phyloP scores from a whole-genome alignment of 1,284 basidiomycete species.

The Tilletia setariae region DNA sequence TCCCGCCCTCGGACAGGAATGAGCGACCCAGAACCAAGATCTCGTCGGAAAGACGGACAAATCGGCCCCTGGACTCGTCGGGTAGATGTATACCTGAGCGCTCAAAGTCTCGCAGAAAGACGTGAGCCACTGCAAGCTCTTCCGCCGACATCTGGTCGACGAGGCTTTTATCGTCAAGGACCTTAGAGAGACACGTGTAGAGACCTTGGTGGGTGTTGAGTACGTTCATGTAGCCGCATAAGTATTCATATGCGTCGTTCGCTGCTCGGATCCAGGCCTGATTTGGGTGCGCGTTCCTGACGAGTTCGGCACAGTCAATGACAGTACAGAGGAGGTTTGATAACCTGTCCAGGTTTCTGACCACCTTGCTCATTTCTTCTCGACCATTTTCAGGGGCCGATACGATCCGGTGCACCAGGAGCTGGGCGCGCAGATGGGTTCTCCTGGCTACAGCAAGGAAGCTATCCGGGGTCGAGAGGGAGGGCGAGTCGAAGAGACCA shows the following conservation, averaged over 20 bases:
- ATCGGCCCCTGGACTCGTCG: constrained; percentile 69
- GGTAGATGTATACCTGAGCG: constrained; percentile 92
- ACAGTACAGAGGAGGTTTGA: constrained; percentile 93
- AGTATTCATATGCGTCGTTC: constrained; percentile 80
- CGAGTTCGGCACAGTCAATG: constrained; percentile 90
- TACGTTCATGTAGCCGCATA: constrained; percentile 96
- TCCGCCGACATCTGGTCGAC: constrained; percentile 52
- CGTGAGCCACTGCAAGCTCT: constrained; percentile 69
- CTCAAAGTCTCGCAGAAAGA: constrained; percentile 95
- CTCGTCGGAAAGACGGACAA: constrained; percentile 86
- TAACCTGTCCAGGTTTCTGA: constrained; percentile 70
- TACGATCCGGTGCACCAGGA: constrained; percentile 48
- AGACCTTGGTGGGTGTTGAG: constrained; percentile 92
- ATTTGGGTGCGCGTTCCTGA: constrained; percentile 90
- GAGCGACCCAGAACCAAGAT: constrained; percentile 82
- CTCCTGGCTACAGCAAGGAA: constrained; percentile 43
- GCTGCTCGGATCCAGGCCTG: constrained; percentile 75
- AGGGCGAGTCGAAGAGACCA: constrained; percentile 6
- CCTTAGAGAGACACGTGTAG: constrained; percentile 65
- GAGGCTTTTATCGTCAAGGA: constrained; percentile 18
- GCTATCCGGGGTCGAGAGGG: not conserved
- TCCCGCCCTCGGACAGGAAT: constrained; percentile 63
- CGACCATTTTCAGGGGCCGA: constrained; percentile 28
- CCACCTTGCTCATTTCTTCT: constrained; percentile 39
- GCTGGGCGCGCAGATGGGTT: constrained; percentile 46